These are phyloP conservation scores for Tulasnella sp. DNA, from an alignment of 768 basidiomycete genomes.

Conservation along the genomic window DNA sequence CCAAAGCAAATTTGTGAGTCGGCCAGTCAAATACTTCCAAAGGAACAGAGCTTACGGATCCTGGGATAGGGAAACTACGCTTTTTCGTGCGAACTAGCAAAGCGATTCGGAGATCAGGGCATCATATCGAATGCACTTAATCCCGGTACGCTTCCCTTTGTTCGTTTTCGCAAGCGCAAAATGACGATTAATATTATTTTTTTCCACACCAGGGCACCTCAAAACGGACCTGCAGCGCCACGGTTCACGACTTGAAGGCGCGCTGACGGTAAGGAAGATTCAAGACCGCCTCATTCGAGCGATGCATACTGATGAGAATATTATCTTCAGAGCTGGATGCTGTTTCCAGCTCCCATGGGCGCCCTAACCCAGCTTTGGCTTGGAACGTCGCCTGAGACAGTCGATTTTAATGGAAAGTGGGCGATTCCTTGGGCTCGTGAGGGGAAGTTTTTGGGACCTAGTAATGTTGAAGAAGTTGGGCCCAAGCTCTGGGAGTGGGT, in stretches of 20 bases:
- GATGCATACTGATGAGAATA: neutral
- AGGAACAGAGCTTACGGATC: constrained; percentile 29
- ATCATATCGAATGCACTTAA: constrained; percentile 19
- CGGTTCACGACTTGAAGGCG: neutral
- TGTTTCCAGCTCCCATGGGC: constrained; percentile 12
- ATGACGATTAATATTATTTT: neutral
- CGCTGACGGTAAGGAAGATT: neutral
- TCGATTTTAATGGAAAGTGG: constrained; percentile 31
- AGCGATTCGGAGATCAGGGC: constrained; percentile 19
- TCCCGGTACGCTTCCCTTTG: constrained; percentile 5
- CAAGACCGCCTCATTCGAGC: too few relatives aligned
- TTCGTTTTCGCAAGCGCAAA: neutral
- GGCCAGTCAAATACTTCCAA: neutral
- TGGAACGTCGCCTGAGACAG: constrained; percentile 15
- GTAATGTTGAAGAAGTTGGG: constrained; percentile 33
- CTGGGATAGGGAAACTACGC: constrained; percentile 27
- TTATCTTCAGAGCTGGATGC: neutral
- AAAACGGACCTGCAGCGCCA: neutral
- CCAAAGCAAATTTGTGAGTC: constrained; percentile 20
- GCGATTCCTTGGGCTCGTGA: constrained; percentile 43
- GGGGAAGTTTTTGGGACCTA: constrained; percentile 30
- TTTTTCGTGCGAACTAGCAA: constrained; percentile 22
- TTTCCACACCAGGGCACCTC: neutral
- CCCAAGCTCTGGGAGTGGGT: constrained; percentile 41
- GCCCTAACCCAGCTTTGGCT: constrained; percentile 15